Evolutionary conservation across 1,284 basidiomycete species (phyloP).

Genomic region (Puccinia polysora): DNA sequence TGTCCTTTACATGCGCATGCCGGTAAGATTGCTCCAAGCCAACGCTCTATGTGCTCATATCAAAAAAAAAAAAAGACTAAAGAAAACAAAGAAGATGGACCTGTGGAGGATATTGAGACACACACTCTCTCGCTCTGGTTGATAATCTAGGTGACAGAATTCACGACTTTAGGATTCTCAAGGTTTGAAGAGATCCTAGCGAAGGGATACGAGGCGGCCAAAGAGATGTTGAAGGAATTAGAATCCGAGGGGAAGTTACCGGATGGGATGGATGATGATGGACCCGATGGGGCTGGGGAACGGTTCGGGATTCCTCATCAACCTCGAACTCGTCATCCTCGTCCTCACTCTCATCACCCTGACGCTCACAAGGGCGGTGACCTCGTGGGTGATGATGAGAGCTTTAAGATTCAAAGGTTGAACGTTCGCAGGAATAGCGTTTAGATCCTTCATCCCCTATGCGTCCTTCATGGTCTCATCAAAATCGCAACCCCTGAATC

Average conservation of each 20-base stretch:
- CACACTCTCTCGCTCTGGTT: slow-evolving; percentile 48
- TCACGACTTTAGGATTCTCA: slow-evolving; percentile 61
- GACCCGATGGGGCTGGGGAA: too few relatives aligned
- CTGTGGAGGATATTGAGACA: neutral
- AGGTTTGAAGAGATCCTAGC: slow-evolving; percentile 65
- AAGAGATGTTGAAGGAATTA: slow-evolving; percentile 71
- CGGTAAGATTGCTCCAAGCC: slow-evolving; percentile 59
- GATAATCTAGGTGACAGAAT: slow-evolving; percentile 51
- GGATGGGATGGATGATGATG: slow-evolving; percentile 61
- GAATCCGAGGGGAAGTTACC: slow-evolving; percentile 76
- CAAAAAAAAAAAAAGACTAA: neutral
- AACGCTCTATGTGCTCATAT: neutral
- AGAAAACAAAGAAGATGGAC: neutral
- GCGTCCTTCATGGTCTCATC: too few relatives aligned
- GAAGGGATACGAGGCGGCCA: slow-evolving; percentile 73
- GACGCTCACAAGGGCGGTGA: too few relatives aligned
- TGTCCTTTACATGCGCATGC: slow-evolving; percentile 90
- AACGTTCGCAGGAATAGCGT: too few relatives aligned
- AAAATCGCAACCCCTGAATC: too few relatives aligned
- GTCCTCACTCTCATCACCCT: too few relatives aligned
- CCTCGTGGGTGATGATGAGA: too few relatives aligned
- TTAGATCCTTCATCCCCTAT: too few relatives aligned
- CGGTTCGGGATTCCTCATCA: too few relatives aligned
- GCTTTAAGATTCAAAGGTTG: too few relatives aligned
- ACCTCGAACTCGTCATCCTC: too few relatives aligned